phyloP scores from a whole-genome alignment of 2,329 filamentous ascomycete genomes.

The Fusarium sp. region DNA sequence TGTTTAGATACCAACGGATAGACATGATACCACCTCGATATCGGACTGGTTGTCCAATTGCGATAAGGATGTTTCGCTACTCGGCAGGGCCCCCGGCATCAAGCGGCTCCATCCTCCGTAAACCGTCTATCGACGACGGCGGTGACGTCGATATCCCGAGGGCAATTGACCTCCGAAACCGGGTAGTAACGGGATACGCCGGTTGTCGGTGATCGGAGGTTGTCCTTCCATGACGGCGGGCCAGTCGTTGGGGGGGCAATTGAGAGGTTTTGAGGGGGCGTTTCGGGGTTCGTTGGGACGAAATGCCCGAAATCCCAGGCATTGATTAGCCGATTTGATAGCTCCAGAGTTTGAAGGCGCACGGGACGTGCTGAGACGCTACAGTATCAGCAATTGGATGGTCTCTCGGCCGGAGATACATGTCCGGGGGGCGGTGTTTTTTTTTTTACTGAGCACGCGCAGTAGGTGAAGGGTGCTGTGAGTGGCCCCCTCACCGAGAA shows the following conservation, averaged over 20 bases:
- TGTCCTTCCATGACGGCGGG: conserved; percentile 3
- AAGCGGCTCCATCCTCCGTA: conserved; percentile 19
- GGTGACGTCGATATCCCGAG: conserved; percentile 36
- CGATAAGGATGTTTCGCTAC: conserved; percentile 3
- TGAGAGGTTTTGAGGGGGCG: conserved; percentile 25
- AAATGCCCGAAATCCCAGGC: conserved; percentile 31
- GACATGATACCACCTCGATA: conserved; percentile 2
- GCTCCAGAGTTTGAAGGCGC: conserved; percentile 14
- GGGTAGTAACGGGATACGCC: conserved; percentile 43
- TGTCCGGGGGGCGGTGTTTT: conserved; percentile 35
- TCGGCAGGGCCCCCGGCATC: conserved; percentile 16
- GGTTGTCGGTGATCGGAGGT: conserved; percentile 23
- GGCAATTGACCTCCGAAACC: conserved; percentile 33
- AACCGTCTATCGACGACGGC: conserved; percentile 12
- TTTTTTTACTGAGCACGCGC: conserved; percentile 4
- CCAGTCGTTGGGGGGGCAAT: conserved; percentile 25
- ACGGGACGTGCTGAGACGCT: neutral
- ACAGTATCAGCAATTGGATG: neutral
- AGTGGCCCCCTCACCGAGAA: conserved; percentile 20
- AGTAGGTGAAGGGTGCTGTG: conserved; percentile 28
- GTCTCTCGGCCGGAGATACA: conserved; percentile 39
- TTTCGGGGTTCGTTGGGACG: conserved; percentile 37
- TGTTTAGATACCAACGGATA: neutral
- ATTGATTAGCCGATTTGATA: conserved; percentile 23
- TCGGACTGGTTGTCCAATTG: neutral